Conservation (phyloP, 768 basidiomycete genomes). For the Russula olivacea region DNA sequence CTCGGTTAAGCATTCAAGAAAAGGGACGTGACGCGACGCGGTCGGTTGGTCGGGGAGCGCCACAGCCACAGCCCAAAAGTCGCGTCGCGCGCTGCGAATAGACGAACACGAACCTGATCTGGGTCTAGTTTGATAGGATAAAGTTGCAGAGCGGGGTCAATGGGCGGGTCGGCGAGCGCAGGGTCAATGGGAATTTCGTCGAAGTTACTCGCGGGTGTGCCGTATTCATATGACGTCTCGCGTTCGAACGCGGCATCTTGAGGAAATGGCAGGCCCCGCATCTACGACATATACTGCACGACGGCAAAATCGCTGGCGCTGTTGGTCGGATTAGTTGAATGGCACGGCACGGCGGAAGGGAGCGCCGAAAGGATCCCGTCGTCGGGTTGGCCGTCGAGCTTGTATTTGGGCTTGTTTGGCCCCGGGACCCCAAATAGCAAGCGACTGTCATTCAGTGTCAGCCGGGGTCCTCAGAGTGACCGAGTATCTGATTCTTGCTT, state of each 20-base stretch:
- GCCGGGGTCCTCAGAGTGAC: constrained; percentile 20
- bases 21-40: constrained; percentile 67
- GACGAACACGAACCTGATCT: constrained; percentile 37
- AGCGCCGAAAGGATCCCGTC: constrained; percentile 20
- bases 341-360: constrained; percentile 11
- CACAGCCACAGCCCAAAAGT: constrained; percentile 23
- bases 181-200: constrained; percentile 77
- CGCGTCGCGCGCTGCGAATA: constrained; percentile 20
- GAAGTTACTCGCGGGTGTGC: constrained; percentile 50
- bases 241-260: constrained; percentile 43
- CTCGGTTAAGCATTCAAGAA: constrained; percentile 14
- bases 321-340: constrained; percentile 5
- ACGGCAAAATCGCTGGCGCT: background rate
- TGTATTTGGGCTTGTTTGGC: constrained; percentile 26
- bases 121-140: constrained; percentile 24
- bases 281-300: constrained; percentile 28
- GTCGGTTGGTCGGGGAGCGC: constrained; percentile 31
- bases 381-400: constrained; percentile 25
- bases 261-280: constrained; percentile 61
- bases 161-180: constrained; percentile 47
- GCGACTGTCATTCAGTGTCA: background rate
- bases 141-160: constrained; percentile 48
- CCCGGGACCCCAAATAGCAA: constrained; percentile 8
- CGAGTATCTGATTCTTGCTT: background rate
- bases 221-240: constrained; percentile 53